Base-by-base conservation (phyloP, 345 rosid species). In the Microcos paniculata region DNA sequence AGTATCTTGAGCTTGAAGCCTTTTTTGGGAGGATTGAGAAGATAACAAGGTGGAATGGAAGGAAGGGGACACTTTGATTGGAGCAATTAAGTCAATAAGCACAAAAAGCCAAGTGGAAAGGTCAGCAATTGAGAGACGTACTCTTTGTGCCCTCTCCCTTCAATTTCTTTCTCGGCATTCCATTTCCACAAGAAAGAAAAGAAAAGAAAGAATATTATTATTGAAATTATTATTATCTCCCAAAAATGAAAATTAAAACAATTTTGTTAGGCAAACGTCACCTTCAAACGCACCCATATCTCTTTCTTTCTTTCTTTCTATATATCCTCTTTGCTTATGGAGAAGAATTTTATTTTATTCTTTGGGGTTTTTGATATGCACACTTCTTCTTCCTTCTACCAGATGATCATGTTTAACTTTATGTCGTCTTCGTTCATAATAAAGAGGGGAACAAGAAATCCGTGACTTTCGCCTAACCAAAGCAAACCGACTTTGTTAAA, bases 221-320 rank as follows among this genome's bases (percentile, higher is more conserved):
- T n/a, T n/a, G n/a, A n/a, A n/a, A n/a, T 35, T 35, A 35, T 4
- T 74, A 62, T 56, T 73, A 71, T 66, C 73, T 70, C 33, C 77
- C 73, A 49, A 72, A 70, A 65, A 75, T 76, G n/a, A n/a, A 49
- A 23, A 38, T 70, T 65, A 64, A 69, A 71, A 67, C 42, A 56
- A 79, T 70, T 52, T 74, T 58, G 85, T 86, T 86, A 80, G 91
- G 91, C 90, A 85, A 45, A 87, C 78, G 93, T 89, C 89, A 73
- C 76, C 62, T 76, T 86, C 89, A 74, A 59, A 46, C 0, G 3
- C 23, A 48, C 24, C 35, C 66, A 16, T 58, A 52, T 45, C 58
- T 2, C 62, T 55, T 33, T 3, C 49, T 62, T 38, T 14, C 21
- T 1, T 24, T 35, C 1, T 35, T 35, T 7, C 6, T 35, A 7